Conservation (phyloP, 2,329 filamentous ascomycete genomes). For the Herpotrichia juniperi region DNA sequence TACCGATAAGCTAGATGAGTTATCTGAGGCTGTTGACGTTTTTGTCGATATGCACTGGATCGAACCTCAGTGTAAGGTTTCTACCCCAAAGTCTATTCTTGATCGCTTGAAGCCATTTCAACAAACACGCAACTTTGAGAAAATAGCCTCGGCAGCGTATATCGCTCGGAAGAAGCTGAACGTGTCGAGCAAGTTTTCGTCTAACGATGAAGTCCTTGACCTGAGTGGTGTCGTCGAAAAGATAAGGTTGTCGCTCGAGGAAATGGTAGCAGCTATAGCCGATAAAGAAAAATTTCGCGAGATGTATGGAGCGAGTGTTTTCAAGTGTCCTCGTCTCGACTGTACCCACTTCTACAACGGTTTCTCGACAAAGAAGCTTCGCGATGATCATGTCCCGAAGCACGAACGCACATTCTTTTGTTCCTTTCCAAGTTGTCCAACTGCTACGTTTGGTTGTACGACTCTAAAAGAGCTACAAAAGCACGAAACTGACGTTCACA, state of each 20-base stretch:
- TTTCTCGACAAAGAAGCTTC: constrained; percentile 1
- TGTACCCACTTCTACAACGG: constrained; percentile 9
- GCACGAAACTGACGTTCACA: constrained; percentile 9
- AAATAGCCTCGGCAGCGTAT: constrained; percentile 4
- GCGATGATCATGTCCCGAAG: constrained; percentile 9
- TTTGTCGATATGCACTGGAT: too few species aligned
- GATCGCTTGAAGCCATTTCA: too few species aligned
- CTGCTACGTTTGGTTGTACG: constrained; percentile 6
- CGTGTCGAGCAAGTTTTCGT: constrained; percentile 2
- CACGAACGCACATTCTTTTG: constrained; percentile 13
- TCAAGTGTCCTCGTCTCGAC: constrained; percentile 12
- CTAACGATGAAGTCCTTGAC: constrained; percentile 5
- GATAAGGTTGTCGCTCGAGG: neutral
- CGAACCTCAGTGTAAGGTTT: neutral
- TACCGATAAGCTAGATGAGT: too few species aligned
- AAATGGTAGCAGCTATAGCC: neutral
- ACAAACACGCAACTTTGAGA: too few species aligned
- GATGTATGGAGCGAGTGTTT: constrained; percentile 9
- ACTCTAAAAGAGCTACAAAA: neutral
- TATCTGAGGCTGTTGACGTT: too few species aligned
- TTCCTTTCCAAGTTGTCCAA: constrained; percentile 2
- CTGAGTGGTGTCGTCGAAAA: neutral
- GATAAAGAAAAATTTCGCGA: neutral
- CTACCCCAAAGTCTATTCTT: constrained; percentile 6
- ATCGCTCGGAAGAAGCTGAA: constrained; percentile 5